These are phyloP conservation scores for Pulveroboletus sp. DNA, from an alignment of 768 basidiomycete genomes.

Conservation along the genomic window DNA sequence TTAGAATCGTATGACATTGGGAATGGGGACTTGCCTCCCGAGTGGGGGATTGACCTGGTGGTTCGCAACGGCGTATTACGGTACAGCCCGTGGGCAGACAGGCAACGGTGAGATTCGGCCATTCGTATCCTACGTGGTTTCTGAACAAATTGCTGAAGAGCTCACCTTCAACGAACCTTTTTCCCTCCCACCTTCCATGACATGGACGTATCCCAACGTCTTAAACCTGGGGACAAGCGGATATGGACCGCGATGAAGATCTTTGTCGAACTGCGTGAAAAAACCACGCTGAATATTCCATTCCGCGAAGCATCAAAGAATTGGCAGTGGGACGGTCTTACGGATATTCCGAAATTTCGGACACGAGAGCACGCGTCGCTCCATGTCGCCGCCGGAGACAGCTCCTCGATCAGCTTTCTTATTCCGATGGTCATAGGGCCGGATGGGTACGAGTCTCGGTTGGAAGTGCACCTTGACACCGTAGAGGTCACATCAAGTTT, in stretches of 20 bases:
- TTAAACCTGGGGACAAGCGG: slow-evolving; percentile 79
- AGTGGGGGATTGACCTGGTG: slow-evolving; percentile 90
- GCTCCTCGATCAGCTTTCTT: slow-evolving; percentile 82
- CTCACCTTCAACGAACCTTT: slow-evolving; percentile 75
- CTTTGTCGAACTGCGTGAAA: slow-evolving; percentile 76
- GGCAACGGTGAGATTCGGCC: slow-evolving; percentile 63
- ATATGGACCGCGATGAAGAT: slow-evolving; percentile 79
- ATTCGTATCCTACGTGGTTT: background rate
- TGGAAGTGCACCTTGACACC: slow-evolving; percentile 82
- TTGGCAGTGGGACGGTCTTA: slow-evolving; percentile 86
- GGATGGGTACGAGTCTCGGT: slow-evolving; percentile 72
- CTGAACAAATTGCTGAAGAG: slow-evolving; percentile 37
- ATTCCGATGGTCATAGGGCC: slow-evolving; percentile 76
- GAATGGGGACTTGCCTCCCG: slow-evolving; percentile 84
- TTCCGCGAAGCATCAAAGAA: slow-evolving; percentile 95
- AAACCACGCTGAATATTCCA: slow-evolving; percentile 79
- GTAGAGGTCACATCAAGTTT: slow-evolving; percentile 79
- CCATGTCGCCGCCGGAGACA: slow-evolving; percentile 70
- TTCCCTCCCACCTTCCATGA: slow-evolving; percentile 81
- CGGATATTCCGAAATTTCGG: slow-evolving; percentile 46
- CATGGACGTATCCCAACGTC: slow-evolving; percentile 47
- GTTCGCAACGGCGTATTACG: slow-evolving; percentile 72
- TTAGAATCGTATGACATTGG: slow-evolving; percentile 66
- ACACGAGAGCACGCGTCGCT: slow-evolving; percentile 70
- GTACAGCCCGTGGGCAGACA: slow-evolving; percentile 97